Evolutionary conservation across 2,329 filamentous ascomycete species (phyloP).

Genomic region (Fusarium equiseti): DNA sequence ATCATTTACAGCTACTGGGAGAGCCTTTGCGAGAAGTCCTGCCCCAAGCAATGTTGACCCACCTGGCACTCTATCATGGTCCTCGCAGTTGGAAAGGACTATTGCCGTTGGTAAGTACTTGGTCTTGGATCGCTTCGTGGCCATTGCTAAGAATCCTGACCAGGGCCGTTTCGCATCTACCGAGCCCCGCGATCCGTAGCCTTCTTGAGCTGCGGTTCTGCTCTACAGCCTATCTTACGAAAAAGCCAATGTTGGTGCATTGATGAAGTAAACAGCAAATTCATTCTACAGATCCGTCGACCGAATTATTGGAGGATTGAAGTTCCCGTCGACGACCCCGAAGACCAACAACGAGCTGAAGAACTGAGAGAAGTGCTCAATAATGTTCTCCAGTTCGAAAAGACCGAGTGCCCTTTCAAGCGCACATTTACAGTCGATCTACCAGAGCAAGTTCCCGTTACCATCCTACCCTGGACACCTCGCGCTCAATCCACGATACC

Average conservation of each 20-base stretch:
- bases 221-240: slow-evolving; percentile 87
- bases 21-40: slow-evolving; percentile 50
- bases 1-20: slow-evolving; percentile 60
- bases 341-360: slow-evolving; percentile 67
- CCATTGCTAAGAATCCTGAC: background rate
- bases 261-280: slow-evolving; percentile 81
- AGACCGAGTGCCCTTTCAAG: slow-evolving; percentile 87
- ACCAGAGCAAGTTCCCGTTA: slow-evolving; percentile 74
- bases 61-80: slow-evolving; percentile 77
- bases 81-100: slow-evolving; percentile 81
- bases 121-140: no score
- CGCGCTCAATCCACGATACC: slow-evolving; percentile 25
- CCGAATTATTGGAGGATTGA: slow-evolving; percentile 94
- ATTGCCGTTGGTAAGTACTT: slow-evolving; percentile 76
- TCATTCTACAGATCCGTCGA: slow-evolving; percentile 86
- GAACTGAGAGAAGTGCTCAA: slow-evolving; percentile 77
- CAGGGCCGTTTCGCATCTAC: slow-evolving; percentile 84
- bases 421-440: slow-evolving; percentile 80
- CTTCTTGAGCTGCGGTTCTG: slow-evolving; percentile 86
- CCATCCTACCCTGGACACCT: slow-evolving; percentile 77
- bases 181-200: slow-evolving; percentile 87
- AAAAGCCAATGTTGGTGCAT: slow-evolving; percentile 96
- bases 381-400: slow-evolving; percentile 85
- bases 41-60: slow-evolving; percentile 57
- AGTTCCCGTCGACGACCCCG: slow-evolving; percentile 70